A percentile compares a stretch with the other conserved stretches of the same genome.
phyloP scores from a whole-genome alignment of 306 rosid genomes.

The Gynostemma pentaphyllum region DNA sequence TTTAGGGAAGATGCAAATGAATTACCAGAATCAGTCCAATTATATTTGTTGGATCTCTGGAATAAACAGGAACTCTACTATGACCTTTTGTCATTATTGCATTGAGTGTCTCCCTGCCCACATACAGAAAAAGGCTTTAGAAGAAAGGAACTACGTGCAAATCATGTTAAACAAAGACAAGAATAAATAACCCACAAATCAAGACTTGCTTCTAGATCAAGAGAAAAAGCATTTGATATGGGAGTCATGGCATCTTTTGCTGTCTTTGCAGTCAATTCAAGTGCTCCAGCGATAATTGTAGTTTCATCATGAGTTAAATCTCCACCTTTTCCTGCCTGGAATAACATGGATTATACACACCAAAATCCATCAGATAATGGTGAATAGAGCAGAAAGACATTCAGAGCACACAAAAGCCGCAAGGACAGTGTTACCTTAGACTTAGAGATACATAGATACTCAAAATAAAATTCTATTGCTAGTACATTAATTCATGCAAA shows the following conservation, averaged over 20 bases:
- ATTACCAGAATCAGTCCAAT: constrained; percentile 94
- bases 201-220: constrained; percentile 84
- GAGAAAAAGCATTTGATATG: constrained; percentile 88
- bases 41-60: constrained; percentile 55
- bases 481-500: not conserved
- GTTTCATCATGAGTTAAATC: constrained; percentile 97
- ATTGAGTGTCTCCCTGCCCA: constrained; percentile 71
- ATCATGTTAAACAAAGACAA: constrained; percentile 13
- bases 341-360: constrained; percentile 15
- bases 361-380: constrained; percentile 1
- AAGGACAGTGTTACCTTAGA: not conserved
- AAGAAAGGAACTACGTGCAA: constrained; percentile 12
- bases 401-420: not conserved
- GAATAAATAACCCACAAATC: constrained; percentile 67
- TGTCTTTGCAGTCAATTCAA: constrained; percentile 89
- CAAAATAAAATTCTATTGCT: not conserved
- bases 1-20: not conserved
- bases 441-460: too few species aligned
- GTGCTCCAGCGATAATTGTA: constrained; percentile 93
- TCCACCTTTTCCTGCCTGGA: constrained; percentile 98
- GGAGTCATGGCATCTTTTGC: constrained; percentile 99
- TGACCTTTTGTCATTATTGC: constrained; percentile 83
- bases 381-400: not conserved
- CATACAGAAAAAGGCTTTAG: constrained; percentile 12
- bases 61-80: constrained; percentile 92